These are phyloP conservation scores for Oryza meyeriana DNA, from an alignment of 176 grass and related monocot species.

Conservation along the genomic window DNA sequence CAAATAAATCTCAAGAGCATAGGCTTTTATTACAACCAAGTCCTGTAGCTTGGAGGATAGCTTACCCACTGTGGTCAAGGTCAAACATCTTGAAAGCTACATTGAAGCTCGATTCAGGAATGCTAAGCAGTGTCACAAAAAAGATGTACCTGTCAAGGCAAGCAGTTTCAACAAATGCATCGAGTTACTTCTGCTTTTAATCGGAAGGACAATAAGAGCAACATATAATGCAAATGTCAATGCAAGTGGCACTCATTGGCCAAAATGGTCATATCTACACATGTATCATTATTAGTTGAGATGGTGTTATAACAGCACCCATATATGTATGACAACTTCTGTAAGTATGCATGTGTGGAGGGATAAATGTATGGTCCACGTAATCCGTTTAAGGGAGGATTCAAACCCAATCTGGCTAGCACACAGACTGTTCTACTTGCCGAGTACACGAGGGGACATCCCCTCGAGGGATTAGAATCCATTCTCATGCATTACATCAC, in stretches of 20 bases:
- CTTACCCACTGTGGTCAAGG: conserved; percentile 80
- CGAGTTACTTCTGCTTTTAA: background rate
- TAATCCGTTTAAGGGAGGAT: background rate
- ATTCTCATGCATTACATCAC: background rate
- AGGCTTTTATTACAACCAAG: background rate
- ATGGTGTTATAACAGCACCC: background rate
- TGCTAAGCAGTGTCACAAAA: conserved; percentile 95
- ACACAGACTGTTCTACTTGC: background rate
- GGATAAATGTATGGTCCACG: background rate
- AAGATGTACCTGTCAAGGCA: conserved; percentile 79
- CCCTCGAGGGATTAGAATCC: too few relatives aligned
- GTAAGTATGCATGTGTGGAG: background rate
- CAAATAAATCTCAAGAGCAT: conserved; percentile 4
- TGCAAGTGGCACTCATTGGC: background rate
- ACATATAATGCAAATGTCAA: background rate
- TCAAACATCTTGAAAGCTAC: conserved; percentile 99
- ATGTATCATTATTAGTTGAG: background rate
- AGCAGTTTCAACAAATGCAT: conserved; percentile 20
- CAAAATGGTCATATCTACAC: background rate
- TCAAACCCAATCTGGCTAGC: background rate
- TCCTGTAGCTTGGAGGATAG: conserved; percentile 4
- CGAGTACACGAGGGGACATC: too few relatives aligned
- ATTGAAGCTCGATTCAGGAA: conserved; percentile 90
- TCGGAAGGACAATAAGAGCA: background rate
- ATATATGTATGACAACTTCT: background rate